Base-by-base conservation (phyloP, 352 stramenopile genomes). In the Globisporangium solare region DNA sequence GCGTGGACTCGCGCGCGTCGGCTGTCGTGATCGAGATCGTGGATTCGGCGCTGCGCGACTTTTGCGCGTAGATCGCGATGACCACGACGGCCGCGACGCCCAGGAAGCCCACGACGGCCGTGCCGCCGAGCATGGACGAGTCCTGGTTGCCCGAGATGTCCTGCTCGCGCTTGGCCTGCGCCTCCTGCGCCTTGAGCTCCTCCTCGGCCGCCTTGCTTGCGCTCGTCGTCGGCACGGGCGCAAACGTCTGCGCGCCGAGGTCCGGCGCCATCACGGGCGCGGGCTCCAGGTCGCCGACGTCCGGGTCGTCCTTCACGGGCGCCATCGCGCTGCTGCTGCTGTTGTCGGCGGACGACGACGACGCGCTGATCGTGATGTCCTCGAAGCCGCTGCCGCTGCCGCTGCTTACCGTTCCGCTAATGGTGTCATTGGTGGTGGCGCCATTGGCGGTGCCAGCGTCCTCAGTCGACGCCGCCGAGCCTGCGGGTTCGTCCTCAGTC, bases 1-100 rank as follows among this genome's bases (percentile, higher is more conserved):
- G 60, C 39, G 71, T 70, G 6, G 77, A 89, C 45, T 54, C 67
- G 32, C 75, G 76, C 27, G 48, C 67, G 39, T 74, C 77, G 1
- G 67, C 66, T 6, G 70, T 62, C 2, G 76, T 73, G 11, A 74
- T 69, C 14, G 71, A 73, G 52, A 65, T 64, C 66, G 24, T 68
- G 71, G 40, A 58, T 22, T 14, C 73, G 22, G 67, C 61, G 1
- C 51, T 46, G 22, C 60, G 63, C n/a, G 65, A 60, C 54, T 67
- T 70, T 12, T 69, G 60, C 62, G 83, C 61, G 61, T 80, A 87
- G 52, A 74, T 78, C 4, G 79, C 73, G 51, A 86, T 73, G 11
- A 84, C 66, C 11, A 77, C 61, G 32, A 87, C 65, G 2, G 74
- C 74, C 5, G 59, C 75, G 41, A 72, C 68, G 17, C 80, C 80